Evolutionary conservation across 208 protist genomes (phyloP), one percentile per base, ranked within the genome.

Genomic region (Herpetomonas tarakana): DNA sequence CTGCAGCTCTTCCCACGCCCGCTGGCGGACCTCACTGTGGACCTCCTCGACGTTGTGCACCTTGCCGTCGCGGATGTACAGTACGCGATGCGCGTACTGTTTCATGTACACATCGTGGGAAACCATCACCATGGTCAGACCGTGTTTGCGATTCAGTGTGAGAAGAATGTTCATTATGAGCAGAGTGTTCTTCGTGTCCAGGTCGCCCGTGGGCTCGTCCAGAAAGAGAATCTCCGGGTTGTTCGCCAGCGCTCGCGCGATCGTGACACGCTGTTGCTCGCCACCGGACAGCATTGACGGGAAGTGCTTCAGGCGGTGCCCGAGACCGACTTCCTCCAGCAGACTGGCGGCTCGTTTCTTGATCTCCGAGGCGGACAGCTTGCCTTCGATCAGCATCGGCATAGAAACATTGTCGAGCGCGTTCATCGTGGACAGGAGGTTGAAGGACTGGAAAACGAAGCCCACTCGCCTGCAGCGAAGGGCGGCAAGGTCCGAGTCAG

Each of bases 391-490:
- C 54, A 98, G 85, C 96, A 98, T 98, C 52, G 97, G 96, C 53
- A 98, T 74, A 39, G 91, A 91, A 12, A 98, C 97, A 70, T 98
- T 98, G 58, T 97, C 94, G 11, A 97, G 39, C 4, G 96, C 94
- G 21, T 83, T 82, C 79, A 98, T 92, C 7, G 95, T 94, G 19
- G 93, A 88, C 19, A 98, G 82, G 21, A 98, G 76, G 71, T 98
- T 98, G 65, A 98, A 98, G 3, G 96, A 97, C 78, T 98, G 97
- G 65, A 98, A 98, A 24, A 98, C 97, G 83, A 98, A 98, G 14
- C 96, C 93, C 52, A 92, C 86, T 31, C 67, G 64, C 21, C 79
- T 58, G 67, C 84, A 87, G 19, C 92, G 71, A 35, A 97, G 14
- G 3, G 62, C 12, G 12, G 88, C 84, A n/a, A 95, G 70, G 26